Evolutionary conservation across 805 yeast genomes (phyloP).

Genomic region (Pachysolen tannophilus): DNA sequence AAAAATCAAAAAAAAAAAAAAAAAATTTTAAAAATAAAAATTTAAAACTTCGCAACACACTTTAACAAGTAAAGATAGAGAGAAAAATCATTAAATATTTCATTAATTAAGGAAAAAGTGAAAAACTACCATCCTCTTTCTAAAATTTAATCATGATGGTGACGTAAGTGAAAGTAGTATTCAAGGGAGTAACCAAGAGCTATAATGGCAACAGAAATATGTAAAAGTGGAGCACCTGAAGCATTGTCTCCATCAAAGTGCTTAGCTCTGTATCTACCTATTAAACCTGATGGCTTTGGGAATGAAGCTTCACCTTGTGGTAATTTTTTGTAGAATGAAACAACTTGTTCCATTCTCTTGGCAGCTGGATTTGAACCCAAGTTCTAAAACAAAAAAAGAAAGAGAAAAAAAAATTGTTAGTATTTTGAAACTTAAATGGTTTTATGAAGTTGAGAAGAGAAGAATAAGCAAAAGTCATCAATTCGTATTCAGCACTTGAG

Average conservation of each 20-base stretch:
- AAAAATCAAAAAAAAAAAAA: no score
- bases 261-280: conserved; percentile 77
- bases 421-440: conserved; percentile 4
- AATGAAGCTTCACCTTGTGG: conserved; percentile 91
- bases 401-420: conserved; percentile 12
- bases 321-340: conserved; percentile 88
- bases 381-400: conserved; percentile 38
- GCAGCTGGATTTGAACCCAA: conserved; percentile 95
- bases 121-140: no score
- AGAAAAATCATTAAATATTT: no score
- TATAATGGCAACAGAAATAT: conserved; percentile 61
- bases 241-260: conserved; percentile 81
- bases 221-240: conserved; percentile 75
- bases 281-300: conserved; percentile 57
- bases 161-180: conserved; percentile 83
- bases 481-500: no score
- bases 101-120: no score
- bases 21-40: no score
- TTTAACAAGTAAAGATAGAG: no score
- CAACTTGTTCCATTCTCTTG: conserved; percentile 92
- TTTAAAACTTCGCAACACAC: no score
- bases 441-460: conserved; percentile 16
- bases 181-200: conserved; percentile 84
- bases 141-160: conserved; percentile 44
- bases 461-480: no score